Percentiles rank a stretch among this genome's conserved stretches.
Evolutionary conservation across 768 basidiomycete genomes (phyloP).

Genomic region (Hypholoma fasciculare): DNA sequence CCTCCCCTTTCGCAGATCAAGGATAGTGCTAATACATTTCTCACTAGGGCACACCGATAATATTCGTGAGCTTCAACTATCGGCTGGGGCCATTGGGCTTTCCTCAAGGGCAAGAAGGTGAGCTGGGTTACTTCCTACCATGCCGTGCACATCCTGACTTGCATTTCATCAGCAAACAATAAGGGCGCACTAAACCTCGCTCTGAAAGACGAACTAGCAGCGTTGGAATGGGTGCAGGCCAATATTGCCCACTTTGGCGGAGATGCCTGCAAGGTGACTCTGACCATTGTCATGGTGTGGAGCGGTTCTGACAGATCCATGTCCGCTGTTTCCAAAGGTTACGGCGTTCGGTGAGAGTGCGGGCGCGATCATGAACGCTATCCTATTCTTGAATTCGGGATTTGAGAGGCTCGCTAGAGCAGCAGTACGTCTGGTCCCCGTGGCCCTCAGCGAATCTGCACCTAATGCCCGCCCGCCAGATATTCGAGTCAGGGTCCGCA

Average conservation of each 20-base stretch:
- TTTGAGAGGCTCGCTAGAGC: slow-evolving; percentile 33
- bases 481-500: slow-evolving; percentile 43
- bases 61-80: slow-evolving; percentile 40
- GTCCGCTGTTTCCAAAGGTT: slow-evolving; percentile 28
- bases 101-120: slow-evolving; percentile 38
- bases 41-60: slow-evolving; percentile 40
- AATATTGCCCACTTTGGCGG: slow-evolving; percentile 65
- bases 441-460: not conserved
- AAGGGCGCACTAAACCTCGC: slow-evolving; percentile 44
- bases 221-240: slow-evolving; percentile 55
- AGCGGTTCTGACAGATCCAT: not conserved
- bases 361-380: slow-evolving; percentile 45
- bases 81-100: slow-evolving; percentile 49
- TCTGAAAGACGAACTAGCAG: slow-evolving; percentile 44
- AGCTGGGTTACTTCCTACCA: not conserved
- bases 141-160: not conserved
- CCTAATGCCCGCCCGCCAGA: slow-evolving; percentile 22
- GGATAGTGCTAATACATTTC: too few relatives aligned
- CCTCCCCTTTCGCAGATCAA: not conserved
- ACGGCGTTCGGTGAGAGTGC: slow-evolving; percentile 57
- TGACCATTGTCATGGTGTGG: not conserved
- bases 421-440: slow-evolving; percentile 19
- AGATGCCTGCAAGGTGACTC: slow-evolving; percentile 32
- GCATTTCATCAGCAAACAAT: slow-evolving; percentile 26
- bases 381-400: slow-evolving; percentile 37